Evolutionary conservation across 2,329 filamentous ascomycete species (phyloP).

Genomic region (Colletotrichum musae): DNA sequence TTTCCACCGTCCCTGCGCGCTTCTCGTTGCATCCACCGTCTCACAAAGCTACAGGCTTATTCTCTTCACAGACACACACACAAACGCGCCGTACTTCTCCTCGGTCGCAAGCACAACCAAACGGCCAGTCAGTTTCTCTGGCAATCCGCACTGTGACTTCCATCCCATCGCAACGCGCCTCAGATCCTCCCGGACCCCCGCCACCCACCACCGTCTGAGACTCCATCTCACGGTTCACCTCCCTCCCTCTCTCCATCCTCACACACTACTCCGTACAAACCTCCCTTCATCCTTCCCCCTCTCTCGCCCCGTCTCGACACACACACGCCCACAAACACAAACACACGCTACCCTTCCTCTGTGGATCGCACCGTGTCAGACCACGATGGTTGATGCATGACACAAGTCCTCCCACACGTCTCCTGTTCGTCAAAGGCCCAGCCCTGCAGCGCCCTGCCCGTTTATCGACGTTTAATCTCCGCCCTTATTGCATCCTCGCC

Average conservation of each 20-base stretch:
- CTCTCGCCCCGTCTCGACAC: constrained; percentile 2
- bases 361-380: constrained; percentile 40
- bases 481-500: constrained; percentile 40
- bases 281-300: not conserved
- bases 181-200: constrained; percentile 24
- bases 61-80: not conserved
- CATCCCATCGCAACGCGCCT: constrained; percentile 14
- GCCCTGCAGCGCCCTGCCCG: constrained; percentile 37
- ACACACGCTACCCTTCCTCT: constrained; percentile 10
- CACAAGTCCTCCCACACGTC: constrained; percentile 37
- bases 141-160: not conserved
- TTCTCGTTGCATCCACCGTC: constrained; percentile 39
- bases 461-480: constrained; percentile 42
- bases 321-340: not conserved
- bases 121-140: not conserved
- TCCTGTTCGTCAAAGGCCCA: constrained; percentile 36
- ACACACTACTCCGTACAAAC: not conserved
- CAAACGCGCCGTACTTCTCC: not conserved
- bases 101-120: constrained; percentile 1
- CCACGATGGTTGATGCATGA: constrained; percentile 41
- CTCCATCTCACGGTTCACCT: constrained; percentile 1
- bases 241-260: not conserved
- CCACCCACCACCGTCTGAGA: constrained; percentile 28
- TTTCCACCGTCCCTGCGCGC: constrained; percentile 28
- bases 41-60: constrained; percentile 29